A percentile compares a stretch with the other conserved stretches of the same genome.
phyloP scores from a whole-genome alignment of 2,329 filamentous ascomycete species.

The Aspergillus niger region DNA sequence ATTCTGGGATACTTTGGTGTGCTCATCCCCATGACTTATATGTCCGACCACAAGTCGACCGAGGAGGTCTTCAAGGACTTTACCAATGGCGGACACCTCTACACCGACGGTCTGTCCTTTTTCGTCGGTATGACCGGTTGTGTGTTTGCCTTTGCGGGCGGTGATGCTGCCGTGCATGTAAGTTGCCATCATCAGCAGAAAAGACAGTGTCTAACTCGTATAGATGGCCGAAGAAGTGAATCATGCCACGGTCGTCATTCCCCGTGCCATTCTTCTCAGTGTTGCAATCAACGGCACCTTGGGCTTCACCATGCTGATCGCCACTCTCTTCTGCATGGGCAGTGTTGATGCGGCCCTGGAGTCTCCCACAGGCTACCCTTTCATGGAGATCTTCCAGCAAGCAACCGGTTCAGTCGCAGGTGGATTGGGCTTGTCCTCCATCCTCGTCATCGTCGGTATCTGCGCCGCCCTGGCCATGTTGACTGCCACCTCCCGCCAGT shows the following conservation, averaged over 20 bases:
- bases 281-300: conserved; percentile 40
- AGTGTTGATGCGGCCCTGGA: conserved; percentile 31
- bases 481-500: conserved; percentile 49
- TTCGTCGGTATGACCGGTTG: conserved; percentile 39
- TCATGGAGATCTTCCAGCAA: conserved; percentile 37
- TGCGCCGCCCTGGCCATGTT: conserved; percentile 38
- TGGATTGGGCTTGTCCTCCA: conserved; percentile 27
- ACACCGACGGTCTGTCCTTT: conserved; percentile 44
- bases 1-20: conserved; percentile 56
- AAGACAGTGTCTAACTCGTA: not conserved
- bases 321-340: conserved; percentile 43
- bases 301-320: conserved; percentile 41
- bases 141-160: conserved; percentile 42
- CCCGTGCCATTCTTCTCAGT: conserved; percentile 39
- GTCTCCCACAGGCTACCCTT: conserved; percentile 35
- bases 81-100: conserved; percentile 48
- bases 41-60: conserved; percentile 39
- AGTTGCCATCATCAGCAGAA: conserved; percentile 10
- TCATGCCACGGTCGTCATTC: conserved; percentile 40
- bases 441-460: conserved; percentile 33
- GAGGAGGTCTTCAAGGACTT: conserved; percentile 52
- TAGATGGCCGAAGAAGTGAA: conserved; percentile 44
- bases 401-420: conserved; percentile 31
- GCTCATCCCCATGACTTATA: conserved; percentile 49
- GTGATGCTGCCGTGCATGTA: conserved; percentile 43